A percentile compares a stretch with the other conserved stretches of the same genome.
Conservation (phyloP, 306 rosid genomes). For the Cucurbita maxima region DNA sequence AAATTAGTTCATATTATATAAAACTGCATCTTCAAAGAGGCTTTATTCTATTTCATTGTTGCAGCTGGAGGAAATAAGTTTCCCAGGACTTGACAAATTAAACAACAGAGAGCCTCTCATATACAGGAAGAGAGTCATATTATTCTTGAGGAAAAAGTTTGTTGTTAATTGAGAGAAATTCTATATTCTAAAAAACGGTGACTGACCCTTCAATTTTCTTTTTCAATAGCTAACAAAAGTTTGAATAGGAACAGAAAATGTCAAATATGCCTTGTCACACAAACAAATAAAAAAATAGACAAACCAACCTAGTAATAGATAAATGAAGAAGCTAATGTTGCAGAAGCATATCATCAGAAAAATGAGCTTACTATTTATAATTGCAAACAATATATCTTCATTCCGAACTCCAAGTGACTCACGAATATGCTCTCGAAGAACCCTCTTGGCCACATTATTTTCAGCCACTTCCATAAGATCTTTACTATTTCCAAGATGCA, state of each 20-base stretch:
- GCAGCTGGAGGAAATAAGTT: not conserved
- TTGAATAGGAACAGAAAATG: not conserved
- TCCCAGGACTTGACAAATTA: not conserved
- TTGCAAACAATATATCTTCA: constrained; percentile 83
- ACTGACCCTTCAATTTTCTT: too few relatives aligned
- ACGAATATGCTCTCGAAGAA: constrained; percentile 83
- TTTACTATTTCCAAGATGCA: constrained; percentile 97
- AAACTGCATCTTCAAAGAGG: not conserved
- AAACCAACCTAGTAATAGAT: not conserved
- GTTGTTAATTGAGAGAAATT: not conserved
- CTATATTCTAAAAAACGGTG: not conserved
- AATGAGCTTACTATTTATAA: constrained; percentile 71
- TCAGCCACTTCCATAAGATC: constrained; percentile 94
- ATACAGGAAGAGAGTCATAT: not conserved
- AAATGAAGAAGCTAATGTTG: too few relatives aligned
- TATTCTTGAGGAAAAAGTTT: not conserved
- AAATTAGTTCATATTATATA: not conserved
- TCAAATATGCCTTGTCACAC: too few relatives aligned
- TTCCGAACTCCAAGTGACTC: constrained; percentile 80
- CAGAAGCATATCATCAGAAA: not conserved
- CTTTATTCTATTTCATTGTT: not conserved
- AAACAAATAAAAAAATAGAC: too few relatives aligned
- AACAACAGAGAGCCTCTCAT: not conserved
- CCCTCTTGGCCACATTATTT: constrained; percentile 68
- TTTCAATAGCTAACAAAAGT: not conserved